phyloP scores from a whole-genome alignment of 2,329 filamentous ascomycete genomes.

The Didymellaceae sp. region DNA sequence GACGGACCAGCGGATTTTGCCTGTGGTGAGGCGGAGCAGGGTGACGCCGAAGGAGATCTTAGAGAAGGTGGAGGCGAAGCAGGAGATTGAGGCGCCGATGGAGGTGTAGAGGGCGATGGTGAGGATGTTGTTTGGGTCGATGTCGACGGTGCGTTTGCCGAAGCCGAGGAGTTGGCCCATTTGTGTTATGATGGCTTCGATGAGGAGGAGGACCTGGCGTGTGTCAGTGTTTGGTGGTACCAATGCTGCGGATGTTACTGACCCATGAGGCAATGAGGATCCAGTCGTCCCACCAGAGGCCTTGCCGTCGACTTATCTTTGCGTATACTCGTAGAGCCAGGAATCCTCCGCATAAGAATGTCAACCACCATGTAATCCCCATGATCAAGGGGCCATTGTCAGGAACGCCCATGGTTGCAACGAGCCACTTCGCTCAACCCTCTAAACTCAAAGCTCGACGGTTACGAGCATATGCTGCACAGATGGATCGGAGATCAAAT shows the following conservation, averaged over 20 bases:
- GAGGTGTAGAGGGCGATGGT: slow-evolving; percentile 25
- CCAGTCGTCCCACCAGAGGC: slow-evolving; percentile 40
- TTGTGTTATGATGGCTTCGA: slow-evolving; percentile 30
- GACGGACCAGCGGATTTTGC: slow-evolving; percentile 21
- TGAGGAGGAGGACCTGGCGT: slow-evolving; percentile 29
- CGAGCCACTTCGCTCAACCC: slow-evolving; percentile 1
- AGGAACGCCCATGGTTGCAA: slow-evolving; percentile 13
- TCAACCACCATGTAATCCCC: slow-evolving; percentile 36
- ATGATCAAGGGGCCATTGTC: slow-evolving; percentile 36
- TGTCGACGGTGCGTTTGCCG: slow-evolving; percentile 30
- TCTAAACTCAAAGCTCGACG: background rate
- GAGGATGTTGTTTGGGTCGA: slow-evolving; percentile 21
- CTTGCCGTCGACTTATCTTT: slow-evolving; percentile 32
- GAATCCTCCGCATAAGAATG: slow-evolving; percentile 29
- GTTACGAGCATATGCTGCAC: slow-evolving; percentile 5
- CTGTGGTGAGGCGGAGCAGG: slow-evolving; percentile 31
- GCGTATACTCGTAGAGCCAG: slow-evolving; percentile 36
- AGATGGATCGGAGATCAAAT: slow-evolving; percentile 1
- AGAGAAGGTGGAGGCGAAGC: slow-evolving; percentile 33
- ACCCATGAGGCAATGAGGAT: slow-evolving; percentile 38
- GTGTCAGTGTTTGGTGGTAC: slow-evolving; percentile 2
- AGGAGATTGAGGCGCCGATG: slow-evolving; percentile 31
- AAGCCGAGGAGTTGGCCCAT: slow-evolving; percentile 29
- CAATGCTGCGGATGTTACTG: background rate
- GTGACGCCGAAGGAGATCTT: slow-evolving; percentile 42